phyloP scores from a whole-genome alignment of 2,329 filamentous ascomycete genomes.

The Penicillium carneum region DNA sequence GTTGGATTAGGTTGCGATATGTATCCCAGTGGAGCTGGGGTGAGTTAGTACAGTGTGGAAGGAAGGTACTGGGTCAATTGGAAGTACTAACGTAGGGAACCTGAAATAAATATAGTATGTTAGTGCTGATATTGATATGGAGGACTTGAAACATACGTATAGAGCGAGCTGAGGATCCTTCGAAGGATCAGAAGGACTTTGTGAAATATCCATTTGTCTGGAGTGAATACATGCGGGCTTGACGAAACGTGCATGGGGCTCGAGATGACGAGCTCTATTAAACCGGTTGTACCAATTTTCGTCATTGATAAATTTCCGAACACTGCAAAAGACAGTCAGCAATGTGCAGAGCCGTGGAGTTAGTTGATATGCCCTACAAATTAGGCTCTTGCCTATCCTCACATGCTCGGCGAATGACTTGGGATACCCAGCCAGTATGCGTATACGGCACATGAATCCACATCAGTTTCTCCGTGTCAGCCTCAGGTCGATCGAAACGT shows the following conservation, averaged over 20 bases:
- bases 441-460: conserved; percentile 49
- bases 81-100: conserved; percentile 39
- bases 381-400: conserved; percentile 38
- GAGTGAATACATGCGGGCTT: conserved; percentile 47
- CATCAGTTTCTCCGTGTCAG: conserved; percentile 44
- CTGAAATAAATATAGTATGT: conserved; percentile 22
- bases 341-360: accelerated
- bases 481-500: conserved; percentile 44
- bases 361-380: conserved; percentile 22
- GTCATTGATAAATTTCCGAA: conserved; percentile 44
- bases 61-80: accelerated
- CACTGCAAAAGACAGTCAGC: conserved; percentile 44
- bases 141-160: conserved; percentile 36
- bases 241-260: conserved; percentile 51
- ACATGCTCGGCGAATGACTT: conserved; percentile 33
- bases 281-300: conserved; percentile 49
- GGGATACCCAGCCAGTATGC: conserved; percentile 34
- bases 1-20: conserved; percentile 64
- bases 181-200: conserved; percentile 17
- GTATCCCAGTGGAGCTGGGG: conserved; percentile 68
- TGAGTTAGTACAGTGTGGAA: neutral
- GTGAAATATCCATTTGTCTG: conserved; percentile 34
- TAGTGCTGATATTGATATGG: neutral
- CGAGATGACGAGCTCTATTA: conserved; percentile 48
- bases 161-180: conserved; percentile 40